Base-by-base conservation (phyloP, 1,284 basidiomycete species). In the Microbotryum silenes-acaulis region DNA sequence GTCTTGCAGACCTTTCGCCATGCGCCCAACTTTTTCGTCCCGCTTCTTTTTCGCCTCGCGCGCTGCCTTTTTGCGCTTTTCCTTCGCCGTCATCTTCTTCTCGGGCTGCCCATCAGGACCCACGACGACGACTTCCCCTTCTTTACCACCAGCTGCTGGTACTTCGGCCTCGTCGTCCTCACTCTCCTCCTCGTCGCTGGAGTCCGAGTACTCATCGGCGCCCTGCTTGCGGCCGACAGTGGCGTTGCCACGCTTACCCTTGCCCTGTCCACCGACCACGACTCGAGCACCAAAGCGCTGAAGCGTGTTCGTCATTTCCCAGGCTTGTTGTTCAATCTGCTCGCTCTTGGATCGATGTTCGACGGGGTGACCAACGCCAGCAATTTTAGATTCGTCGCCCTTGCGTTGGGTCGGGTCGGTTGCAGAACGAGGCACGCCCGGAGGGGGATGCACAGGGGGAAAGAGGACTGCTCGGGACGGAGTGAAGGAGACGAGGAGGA, bases 401-500 rank as follows among this genome's bases (percentile, higher is more conserved):
- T 70, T 71, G 56, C 72, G 66, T 63, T 78, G 77, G 21, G 70
- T 74, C 7, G 77, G 77, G 61, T 77, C 77, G 5, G 77, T 77
- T 4, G 76, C 76, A 18, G 75, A 77, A 10, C 73, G 74, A 12
- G 76, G 75, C 7, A 71, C 71, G 54, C 75, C 76, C 1, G 72
- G 70, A 21, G 75, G 71, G n/a, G 76, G 76, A 4, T 72, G 59
- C 9, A 73, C 25, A 10, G 56, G 62, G 47, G 64, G 82, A 74
- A 83, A 83, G 37, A 82, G 74, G 37, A 74, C 64, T 18, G 71
- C 61, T 51, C 82, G 74, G 2, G 78, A 76, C 8, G 74, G 73
- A 0, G 81, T 80, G 63, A 78, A 78, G 61, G 79, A 73, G 50
- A 80, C 74, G 48, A 83, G 72, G 6, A 78, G 71, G 21, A 78